Percentiles rank a stretch among this genome's conserved stretches.
Evolutionary conservation across 139 green algal genomes (phyloP).

Genomic region (Nannochloris sp.): DNA sequence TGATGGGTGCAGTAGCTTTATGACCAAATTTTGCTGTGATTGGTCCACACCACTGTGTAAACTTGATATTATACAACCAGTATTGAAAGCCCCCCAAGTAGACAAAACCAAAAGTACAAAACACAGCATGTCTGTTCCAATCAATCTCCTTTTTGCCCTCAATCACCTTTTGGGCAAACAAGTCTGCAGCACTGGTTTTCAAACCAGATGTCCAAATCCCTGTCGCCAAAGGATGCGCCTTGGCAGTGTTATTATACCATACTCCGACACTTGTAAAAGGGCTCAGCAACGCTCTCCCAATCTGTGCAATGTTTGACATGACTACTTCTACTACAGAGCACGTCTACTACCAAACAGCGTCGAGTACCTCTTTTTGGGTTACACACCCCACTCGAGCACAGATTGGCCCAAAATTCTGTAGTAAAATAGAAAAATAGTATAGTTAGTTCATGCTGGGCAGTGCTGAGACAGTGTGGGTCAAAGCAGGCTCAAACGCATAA

Average conservation of each 20-base stretch:
- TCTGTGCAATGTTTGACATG: conserved; percentile 18
- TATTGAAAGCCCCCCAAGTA: conserved; percentile 85
- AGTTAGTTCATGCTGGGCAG: too few species aligned
- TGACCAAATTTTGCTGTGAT: conserved; percentile 65
- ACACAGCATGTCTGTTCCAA: conserved; percentile 62
- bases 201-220: conserved; percentile 73
- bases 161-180: conserved; percentile 88
- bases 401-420: too few species aligned
- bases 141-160: conserved; percentile 67
- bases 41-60: conserved; percentile 53
- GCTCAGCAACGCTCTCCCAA: conserved; percentile 21
- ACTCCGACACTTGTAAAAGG: conserved; percentile 34
- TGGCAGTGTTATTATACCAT: conserved; percentile 51
- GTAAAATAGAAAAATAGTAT: too few species aligned
- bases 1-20: conserved; percentile 53
- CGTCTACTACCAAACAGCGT: too few species aligned
- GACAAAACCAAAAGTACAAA: conserved; percentile 68
- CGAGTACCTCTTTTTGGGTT: too few species aligned
- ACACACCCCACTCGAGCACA: too few species aligned
- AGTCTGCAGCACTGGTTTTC: conserved; percentile 75
- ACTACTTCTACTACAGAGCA: too few species aligned
- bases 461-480: too few species aligned
- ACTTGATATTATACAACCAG: conserved; percentile 77
- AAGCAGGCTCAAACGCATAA: too few species aligned
- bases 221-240: conserved; percentile 47